phyloP scores from a whole-genome alignment of 2,329 filamentous ascomycete species.

The Colletotrichum chrysophilum region DNA sequence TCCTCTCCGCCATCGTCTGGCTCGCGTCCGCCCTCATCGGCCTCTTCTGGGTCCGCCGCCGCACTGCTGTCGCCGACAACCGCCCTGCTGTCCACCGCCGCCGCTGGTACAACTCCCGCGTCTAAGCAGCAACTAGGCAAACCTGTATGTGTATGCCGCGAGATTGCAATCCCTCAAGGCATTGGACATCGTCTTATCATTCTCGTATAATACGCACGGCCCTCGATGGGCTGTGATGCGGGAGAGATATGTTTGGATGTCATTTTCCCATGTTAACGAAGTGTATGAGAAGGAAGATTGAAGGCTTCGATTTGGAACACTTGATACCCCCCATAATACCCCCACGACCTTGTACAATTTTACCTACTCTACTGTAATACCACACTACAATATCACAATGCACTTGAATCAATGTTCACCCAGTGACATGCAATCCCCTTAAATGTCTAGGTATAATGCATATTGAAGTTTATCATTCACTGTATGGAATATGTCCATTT shows the following conservation, averaged over 20 bases:
- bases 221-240: background rate
- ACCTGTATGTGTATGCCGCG: background rate
- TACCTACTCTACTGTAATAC: background rate
- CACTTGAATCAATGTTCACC: background rate
- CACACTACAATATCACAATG: background rate
- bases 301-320: background rate
- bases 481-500: background rate
- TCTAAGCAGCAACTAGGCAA: constrained; percentile 33
- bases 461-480: background rate
- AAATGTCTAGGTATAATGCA: too few species aligned
- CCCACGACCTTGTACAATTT: background rate
- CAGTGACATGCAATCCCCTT: background rate
- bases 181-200: background rate
- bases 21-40: constrained; percentile 66
- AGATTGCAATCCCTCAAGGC: background rate
- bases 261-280: background rate
- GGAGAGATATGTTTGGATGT: background rate
- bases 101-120: constrained; percentile 47
- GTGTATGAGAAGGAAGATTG: background rate
- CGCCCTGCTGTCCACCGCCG: constrained; percentile 34
- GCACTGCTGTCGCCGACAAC: constrained; percentile 33
- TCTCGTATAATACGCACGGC: too few species aligned
- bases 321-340: constrained; percentile 12
- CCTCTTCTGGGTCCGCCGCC: constrained; percentile 56
- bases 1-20: constrained; percentile 75